A percentile compares a stretch with the other conserved stretches of the same genome.
phyloP scores from a whole-genome alignment of 2,329 filamentous ascomycete species.

The Aspergillus arachidicola region DNA sequence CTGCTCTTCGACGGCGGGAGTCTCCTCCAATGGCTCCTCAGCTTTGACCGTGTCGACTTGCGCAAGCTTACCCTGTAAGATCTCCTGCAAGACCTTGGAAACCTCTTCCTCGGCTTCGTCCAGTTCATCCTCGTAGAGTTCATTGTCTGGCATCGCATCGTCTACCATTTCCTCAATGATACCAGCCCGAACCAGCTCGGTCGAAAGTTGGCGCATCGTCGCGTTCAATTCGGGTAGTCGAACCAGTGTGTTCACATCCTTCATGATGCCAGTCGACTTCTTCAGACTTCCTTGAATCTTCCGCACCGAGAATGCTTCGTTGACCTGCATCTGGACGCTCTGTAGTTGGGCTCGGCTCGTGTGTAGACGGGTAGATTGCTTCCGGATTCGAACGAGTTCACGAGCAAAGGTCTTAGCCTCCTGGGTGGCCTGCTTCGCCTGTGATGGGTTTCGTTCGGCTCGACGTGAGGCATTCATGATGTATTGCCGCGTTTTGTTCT shows the following conservation, averaged over 20 bases:
- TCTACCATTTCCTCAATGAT: constrained; percentile 98
- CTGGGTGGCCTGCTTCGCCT: constrained; percentile 74
- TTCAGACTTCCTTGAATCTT: constrained; percentile 94
- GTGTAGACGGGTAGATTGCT: constrained; percentile 70
- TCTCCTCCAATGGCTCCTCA: constrained; percentile 53
- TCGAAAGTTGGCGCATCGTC: constrained; percentile 85
- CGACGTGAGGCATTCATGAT: constrained; percentile 83
- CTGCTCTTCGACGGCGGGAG: constrained; percentile 64
- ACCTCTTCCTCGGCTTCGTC: constrained; percentile 83
- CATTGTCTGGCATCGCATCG: constrained; percentile 76
- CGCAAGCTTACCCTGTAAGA: constrained; percentile 79
- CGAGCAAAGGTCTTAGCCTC: constrained; percentile 87
- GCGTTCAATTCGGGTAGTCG: constrained; percentile 81
- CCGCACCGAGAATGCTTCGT: constrained; percentile 90
- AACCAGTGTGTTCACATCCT: constrained; percentile 87
- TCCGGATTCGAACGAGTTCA: constrained; percentile 82
- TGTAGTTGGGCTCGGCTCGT: constrained; percentile 90
- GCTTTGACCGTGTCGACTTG: constrained; percentile 64
- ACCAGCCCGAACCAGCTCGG: constrained; percentile 89
- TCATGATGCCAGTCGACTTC: constrained; percentile 90
- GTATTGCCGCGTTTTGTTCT: constrained; percentile 80
- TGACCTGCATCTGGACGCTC: constrained; percentile 95
- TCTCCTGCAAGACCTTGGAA: constrained; percentile 88
- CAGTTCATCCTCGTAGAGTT: constrained; percentile 69
- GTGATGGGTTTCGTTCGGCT: constrained; percentile 76